Evolutionary conservation across 768 basidiomycete genomes (phyloP), one percentile per base, ranked within the genome.

Genomic region (Cystofilobasidium capitatum): DNA sequence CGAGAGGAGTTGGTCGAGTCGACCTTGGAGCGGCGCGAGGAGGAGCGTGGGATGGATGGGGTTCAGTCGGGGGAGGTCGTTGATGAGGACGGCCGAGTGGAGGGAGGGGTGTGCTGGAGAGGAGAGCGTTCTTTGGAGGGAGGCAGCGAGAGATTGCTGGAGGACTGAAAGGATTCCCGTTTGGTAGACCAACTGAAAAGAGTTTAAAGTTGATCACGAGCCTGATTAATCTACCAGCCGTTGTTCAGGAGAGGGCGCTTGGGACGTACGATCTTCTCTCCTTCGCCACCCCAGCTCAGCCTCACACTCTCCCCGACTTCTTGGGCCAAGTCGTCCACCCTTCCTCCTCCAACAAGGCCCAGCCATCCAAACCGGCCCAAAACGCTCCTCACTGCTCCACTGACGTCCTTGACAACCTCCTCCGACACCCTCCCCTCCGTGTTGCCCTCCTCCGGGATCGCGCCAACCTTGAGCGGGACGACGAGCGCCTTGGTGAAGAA

Each of bases 161-260:
- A 55, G 51, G 29, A 55, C 51, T 31, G 51, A 55, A 31, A 55
- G 51, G 29, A 55, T 31, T 13, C 51, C 51, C 29, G 51, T 55
- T 33, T 55, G 51, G 31, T 24, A 55, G 31, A 55, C 33, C 12
- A 55, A 17, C 51, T 55, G 51, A 14, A 16, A 20, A 10, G 49
- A 29, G 49, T n/a, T n/a, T n/a, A n/a, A n/a, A n/a, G n/a, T n/a
- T n/a, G n/a, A n/a, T n/a, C 22, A 13, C 24, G 24, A 47, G 45
- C 17, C 8, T 6, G 45, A 17, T 16, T 6, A 24, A 47, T 17
- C 8, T 16, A n/a, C 5, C 8, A 47, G 45, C 20, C 40, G 40
- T 10, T 20, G 40, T 42, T 10, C 40, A 55, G n/a, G 51, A 29
- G 51, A 16, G 31, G 20, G 2, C 13, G 24, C 13, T 10, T 1